Evolutionary conservation across 805 yeast species (phyloP).

Genomic region (Starmerella etchellsii): DNA sequence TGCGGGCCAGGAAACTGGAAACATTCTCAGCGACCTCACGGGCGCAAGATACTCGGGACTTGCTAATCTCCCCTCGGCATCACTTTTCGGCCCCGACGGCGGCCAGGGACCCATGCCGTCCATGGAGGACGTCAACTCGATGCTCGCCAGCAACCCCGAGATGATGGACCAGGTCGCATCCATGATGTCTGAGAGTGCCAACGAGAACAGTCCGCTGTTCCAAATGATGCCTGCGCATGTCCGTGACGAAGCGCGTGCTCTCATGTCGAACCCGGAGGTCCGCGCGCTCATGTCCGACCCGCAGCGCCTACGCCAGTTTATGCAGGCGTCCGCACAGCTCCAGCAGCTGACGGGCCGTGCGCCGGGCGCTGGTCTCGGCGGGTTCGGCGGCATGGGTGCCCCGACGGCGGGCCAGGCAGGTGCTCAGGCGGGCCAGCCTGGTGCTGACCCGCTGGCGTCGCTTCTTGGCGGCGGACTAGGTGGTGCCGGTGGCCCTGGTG

Average conservation of each 20-base stretch:
- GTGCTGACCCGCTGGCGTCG: no score
- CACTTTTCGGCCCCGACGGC: conserved; percentile 89
- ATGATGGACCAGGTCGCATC: conserved; percentile 47
- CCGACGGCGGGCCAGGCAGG: conserved; percentile 21
- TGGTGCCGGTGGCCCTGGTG: conserved; percentile 6
- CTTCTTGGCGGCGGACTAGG: conserved; percentile 1
- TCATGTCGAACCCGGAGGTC: conserved; percentile 73
- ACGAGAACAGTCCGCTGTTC: conserved; percentile 72
- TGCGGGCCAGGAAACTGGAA: conserved; percentile 78
- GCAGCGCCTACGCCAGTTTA: conserved; percentile 67
- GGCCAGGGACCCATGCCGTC: conserved; percentile 72
- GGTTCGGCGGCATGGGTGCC: conserved; percentile 23
- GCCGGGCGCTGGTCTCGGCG: conserved; percentile 13
- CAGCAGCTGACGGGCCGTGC: conserved; percentile 35
- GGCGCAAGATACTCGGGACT: conserved; percentile 94
- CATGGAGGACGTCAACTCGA: conserved; percentile 56
- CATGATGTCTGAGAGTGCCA: conserved; percentile 14
- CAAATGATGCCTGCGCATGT: conserved; percentile 76
- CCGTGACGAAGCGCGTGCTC: conserved; percentile 59
- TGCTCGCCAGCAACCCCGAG: conserved; percentile 73
- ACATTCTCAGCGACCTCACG: conserved; percentile 83
- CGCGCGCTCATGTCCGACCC: conserved; percentile 76
- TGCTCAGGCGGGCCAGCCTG: conserved; percentile 23
- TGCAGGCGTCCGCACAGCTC: conserved; percentile 39
- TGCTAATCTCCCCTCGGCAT: conserved; percentile 72